Evolutionary conservation across 768 basidiomycete genomes (phyloP).

Genomic region (Pleurotus pulmonarius): DNA sequence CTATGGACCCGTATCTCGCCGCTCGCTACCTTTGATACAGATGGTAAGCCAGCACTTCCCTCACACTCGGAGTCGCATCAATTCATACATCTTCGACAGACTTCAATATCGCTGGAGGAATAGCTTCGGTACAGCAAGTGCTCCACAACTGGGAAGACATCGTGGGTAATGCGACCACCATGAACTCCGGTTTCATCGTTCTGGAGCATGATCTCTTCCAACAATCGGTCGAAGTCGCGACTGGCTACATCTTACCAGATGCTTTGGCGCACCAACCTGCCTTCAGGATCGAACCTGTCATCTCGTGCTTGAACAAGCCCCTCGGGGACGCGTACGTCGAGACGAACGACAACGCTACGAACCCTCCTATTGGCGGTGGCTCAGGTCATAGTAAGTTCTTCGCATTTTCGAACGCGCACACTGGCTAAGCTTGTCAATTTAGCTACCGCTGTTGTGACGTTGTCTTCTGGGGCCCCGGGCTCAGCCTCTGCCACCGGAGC

Average conservation of each 20-base stretch:
- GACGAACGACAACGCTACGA: slow-evolving; percentile 68
- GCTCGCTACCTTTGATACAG: slow-evolving; percentile 66
- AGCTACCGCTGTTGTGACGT: slow-evolving; percentile 16
- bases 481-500: slow-evolving; percentile 25
- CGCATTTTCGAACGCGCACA: background rate
- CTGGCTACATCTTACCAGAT: slow-evolving; percentile 81
- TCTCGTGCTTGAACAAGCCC: slow-evolving; percentile 57
- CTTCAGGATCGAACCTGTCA: slow-evolving; percentile 71
- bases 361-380: slow-evolving; percentile 39
- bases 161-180: slow-evolving; percentile 51
- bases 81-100: slow-evolving; percentile 37
- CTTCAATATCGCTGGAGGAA: slow-evolving; percentile 75
- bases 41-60: slow-evolving; percentile 32
- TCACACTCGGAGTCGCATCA: slow-evolving; percentile 1
- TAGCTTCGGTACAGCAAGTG: slow-evolving; percentile 52
- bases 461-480: slow-evolving; percentile 30
- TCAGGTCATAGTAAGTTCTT: background rate
- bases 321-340: slow-evolving; percentile 74
- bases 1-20: slow-evolving; percentile 78
- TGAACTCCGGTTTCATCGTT: slow-evolving; percentile 82
- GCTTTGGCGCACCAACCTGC: slow-evolving; percentile 62
- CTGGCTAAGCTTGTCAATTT: background rate
- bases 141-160: slow-evolving; percentile 73
- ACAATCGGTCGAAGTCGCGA: slow-evolving; percentile 80
- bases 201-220: slow-evolving; percentile 86